Evolutionary conservation across 805 yeast genomes (phyloP).

Genomic region (Yamadazyma scolyti): DNA sequence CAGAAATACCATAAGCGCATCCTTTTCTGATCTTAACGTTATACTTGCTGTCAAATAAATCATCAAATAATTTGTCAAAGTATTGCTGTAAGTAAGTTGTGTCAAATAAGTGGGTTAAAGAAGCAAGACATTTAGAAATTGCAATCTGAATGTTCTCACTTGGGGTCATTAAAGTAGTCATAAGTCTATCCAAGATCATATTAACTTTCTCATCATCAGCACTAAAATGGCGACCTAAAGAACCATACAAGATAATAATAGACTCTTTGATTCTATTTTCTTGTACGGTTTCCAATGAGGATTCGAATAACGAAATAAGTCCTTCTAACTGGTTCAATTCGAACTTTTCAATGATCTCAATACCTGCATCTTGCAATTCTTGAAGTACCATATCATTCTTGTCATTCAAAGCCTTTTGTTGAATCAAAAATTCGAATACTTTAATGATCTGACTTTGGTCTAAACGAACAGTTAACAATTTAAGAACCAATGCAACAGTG

Average conservation of each 20-base stretch:
- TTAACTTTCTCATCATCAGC: conserved; percentile 62
- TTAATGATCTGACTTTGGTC: conserved; percentile 39
- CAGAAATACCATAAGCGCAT: conserved; percentile 95
- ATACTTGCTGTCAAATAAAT: conserved; percentile 38
- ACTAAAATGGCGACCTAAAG: conserved; percentile 80
- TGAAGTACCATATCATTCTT: conserved; percentile 67
- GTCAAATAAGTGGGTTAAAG: conserved; percentile 62
- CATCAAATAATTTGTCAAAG: conserved; percentile 53
- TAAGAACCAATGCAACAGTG: conserved; percentile 70
- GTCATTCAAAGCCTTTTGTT: conserved; percentile 70
- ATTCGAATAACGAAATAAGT: conserved; percentile 79
- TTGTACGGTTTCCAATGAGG: conserved; percentile 49
- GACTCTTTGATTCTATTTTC: conserved; percentile 71
- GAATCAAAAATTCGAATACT: conserved; percentile 61
- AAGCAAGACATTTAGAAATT: conserved; percentile 80
- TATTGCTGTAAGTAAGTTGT: conserved; percentile 45
- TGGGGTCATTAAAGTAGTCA: conserved; percentile 78
- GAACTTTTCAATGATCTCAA: conserved; percentile 59
- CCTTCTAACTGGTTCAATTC: conserved; percentile 68
- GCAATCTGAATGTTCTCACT: conserved; percentile 89
- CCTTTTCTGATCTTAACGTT: conserved; percentile 71
- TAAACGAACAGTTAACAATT: conserved; percentile 50
- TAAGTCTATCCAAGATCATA: conserved; percentile 61
- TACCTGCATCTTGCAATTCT: conserved; percentile 88
- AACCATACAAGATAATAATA: conserved; percentile 84